Base-by-base conservation (phyloP, 139 green algal species). In the Tetradesmus lagerheimii region DNA sequence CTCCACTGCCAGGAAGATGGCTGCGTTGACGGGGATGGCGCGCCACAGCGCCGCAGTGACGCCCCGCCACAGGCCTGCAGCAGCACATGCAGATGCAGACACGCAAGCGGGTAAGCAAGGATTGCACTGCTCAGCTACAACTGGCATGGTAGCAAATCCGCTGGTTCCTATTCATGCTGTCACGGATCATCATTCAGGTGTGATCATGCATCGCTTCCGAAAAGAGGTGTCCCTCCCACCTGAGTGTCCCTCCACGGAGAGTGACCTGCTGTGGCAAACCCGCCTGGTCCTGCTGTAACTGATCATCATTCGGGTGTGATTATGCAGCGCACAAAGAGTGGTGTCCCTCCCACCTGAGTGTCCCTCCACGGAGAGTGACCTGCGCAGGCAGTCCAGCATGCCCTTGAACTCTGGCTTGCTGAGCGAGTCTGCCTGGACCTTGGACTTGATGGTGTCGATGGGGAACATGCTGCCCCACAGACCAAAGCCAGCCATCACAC, bases 391-490 rank as follows among this genome's bases (percentile, higher is more conserved):
- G 92, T 94, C 92, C 16, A 89, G 25, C 4, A 87, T 94, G 78
- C 67, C 77, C 77, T 78, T 93, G 90, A 93, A 94, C 83, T 92
- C 50, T 6, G 92, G 92, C 77, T 93, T 92, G 83, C 67, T 74
- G 15, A 94, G 80, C 12, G 53, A 87, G 78, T 94, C 91, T 38
- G 91, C 91, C 89, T 94, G 92, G 83, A 94, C 74, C 88, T 94
- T 94, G 45, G 90, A 93, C 89, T 94, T 94, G 90, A 94, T 89
- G 77, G 92, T 94, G 92, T 94, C 92, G 57, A 94, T 94, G 77
- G 92, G 92, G 90, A 94, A 94, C 92, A 94, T 94, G 83, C 78
- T 90, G 76, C 92, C 92, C 92, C 92, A 94, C 92, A 94, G 87
- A 16, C 92, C 92, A 83, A 94, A 94, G 67, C 92, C 92, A 31